Evolutionary conservation across 1,284 basidiomycete species (phyloP), one percentile per base, ranked within the genome.

Genomic region (Heterobasidion parviporum): DNA sequence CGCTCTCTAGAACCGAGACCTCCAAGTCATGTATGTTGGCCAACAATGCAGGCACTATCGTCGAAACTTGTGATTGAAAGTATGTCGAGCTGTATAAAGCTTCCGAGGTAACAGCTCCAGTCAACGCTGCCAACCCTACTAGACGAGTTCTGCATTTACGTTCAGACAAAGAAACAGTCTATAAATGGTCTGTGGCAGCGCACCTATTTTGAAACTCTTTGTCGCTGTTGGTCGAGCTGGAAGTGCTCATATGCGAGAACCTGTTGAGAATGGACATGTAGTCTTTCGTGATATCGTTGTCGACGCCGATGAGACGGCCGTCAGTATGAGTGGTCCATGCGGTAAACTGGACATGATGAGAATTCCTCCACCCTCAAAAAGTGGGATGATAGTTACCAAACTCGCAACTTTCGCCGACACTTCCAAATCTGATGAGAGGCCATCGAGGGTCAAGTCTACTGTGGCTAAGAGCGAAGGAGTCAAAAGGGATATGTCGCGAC

Each of bases 321-420:
- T 94, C 88, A 8, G 94, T 92, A 64, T 87, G 96, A 6, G 92
- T 94, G n/a, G 92, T 88, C 82, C 94, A 94, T 0, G 93, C 88
- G 12, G 87, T 89, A 65, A 98, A 95, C 86, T 93, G 65, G 20
- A n/a, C 20, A 15, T 35, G 14, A 44, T 20, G 5, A 45, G 20
- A n/a, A 56, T 32, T 55, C 43, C 46, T 12, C 7, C 16, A 38
- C 9, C 1, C 3, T 43, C 32, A 10, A 2, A 32, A 51, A 8
- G 34, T 41, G 16, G 52, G 16, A 32, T 16, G 32, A 44, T 79
- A 49, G 89, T 65, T 66, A 92, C 92, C 58, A 93, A 81, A 64
- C 81, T 88, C 8, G 93, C 92, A 7, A 90, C 85, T 62, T 92
- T 83, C 2, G 90, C 89, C 53, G 83, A 78, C 32, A 98, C 82